Conservation (phyloP, 1,139 yeast species). For the Spencermartinsiella ligniputridi region DNA sequence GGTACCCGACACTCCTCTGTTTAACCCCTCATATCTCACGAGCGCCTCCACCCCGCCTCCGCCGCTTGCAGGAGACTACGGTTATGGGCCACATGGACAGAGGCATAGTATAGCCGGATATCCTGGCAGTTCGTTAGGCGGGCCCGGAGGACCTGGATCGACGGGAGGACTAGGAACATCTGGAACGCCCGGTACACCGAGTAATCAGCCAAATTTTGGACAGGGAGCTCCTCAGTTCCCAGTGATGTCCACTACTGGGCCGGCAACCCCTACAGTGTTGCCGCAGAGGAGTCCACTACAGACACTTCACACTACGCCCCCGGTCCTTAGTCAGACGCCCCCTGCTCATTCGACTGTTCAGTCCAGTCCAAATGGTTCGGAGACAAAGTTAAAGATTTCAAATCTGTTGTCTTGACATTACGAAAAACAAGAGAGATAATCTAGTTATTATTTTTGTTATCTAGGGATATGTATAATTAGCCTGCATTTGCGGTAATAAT, state of each 20-base stretch:
- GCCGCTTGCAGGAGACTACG: conserved; percentile 6
- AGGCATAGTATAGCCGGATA: conserved; percentile 1
- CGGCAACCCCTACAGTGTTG: background rate
- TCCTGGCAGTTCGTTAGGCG: background rate
- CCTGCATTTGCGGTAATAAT: too few species aligned
- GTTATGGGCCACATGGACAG: background rate
- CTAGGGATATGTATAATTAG: too few species aligned
- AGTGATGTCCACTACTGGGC: background rate
- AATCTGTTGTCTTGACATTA: conserved; percentile 25
- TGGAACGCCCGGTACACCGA: too few species aligned
- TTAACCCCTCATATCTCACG: conserved; percentile 8
- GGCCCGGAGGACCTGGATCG: too few species aligned
- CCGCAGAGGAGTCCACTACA: background rate
- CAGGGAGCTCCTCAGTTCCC: background rate
- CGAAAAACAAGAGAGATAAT: too few species aligned
- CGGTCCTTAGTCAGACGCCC: background rate
- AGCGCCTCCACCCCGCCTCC: conserved; percentile 14
- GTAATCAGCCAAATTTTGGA: background rate
- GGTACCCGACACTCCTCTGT: conserved; percentile 10
- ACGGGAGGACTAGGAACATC: too few species aligned
- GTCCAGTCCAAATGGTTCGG: conserved; percentile 6
- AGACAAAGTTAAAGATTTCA: conserved; percentile 23
- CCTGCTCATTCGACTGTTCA: background rate
- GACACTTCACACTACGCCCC: background rate
- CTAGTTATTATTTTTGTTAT: too few species aligned